Base-by-base conservation (phyloP, 164 flowering plant genomes). In the Santalum album region DNA sequence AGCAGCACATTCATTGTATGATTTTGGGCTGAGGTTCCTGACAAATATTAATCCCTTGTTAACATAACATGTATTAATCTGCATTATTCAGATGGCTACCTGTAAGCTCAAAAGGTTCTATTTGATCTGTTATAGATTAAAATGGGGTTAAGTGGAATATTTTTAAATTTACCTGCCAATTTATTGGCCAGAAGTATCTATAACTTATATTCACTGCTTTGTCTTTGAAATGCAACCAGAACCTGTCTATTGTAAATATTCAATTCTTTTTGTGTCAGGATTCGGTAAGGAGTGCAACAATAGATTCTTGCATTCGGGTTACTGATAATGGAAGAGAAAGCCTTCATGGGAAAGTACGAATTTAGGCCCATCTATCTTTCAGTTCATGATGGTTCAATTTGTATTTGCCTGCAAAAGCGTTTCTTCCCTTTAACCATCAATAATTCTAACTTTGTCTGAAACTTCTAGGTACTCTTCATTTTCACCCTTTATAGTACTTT, bases 251-350 rank as follows among this genome's bases (percentile, higher is more conserved):
- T 29, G 34, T 29, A 29, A 9, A 3, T 29, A 29, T 29, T 29
- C 9, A 9, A 29, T 3, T 29, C 34, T 29, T 22, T n/a, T 20
- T 22, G 2, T n/a, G 22, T 21, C 49, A 45, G 49, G 49, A 45
- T 24, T 25, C 49, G 15, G 25, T 22, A 5, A 12, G 49, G 16
- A 20, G 49, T 22, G 49, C 49, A 20, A 45, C 14, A 5, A 45
- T 45, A 22, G 49, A 45, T 15, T 45, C 49, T n/a, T 45, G 49
- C 49, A 20, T 45, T 20, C 49, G 49, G 24, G 49, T 45, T 45
- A 22, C 25, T 20, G 49, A 45, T 18, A 45, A 45, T 21, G 49
- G 49, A 45, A 45, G 49, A 22, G 49, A 45, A 12, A 20, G 25
- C 24, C 15, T 45, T 12, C 12, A 21, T 45, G 21, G 15, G 14